phyloP scores from a whole-genome alignment of 495 filamentous ascomycete genomes.

The Podospora bellae-mahoneyi region DNA sequence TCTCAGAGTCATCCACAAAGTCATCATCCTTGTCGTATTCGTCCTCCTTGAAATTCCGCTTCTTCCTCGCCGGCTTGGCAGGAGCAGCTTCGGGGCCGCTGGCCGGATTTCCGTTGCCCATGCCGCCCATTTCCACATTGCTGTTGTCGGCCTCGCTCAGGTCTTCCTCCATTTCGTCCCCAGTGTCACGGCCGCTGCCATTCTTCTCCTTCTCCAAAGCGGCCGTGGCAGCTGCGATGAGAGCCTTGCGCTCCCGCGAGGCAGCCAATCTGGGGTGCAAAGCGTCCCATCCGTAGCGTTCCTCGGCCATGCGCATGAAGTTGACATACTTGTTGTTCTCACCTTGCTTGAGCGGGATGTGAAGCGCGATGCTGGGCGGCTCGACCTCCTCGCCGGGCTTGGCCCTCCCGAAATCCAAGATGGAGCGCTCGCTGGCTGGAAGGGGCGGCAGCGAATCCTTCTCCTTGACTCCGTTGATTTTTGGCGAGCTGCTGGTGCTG shows the following conservation, averaged over 20 bases:
- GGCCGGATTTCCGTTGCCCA: slow-evolving; percentile 22
- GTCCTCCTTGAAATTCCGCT: slow-evolving; percentile 85
- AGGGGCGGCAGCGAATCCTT: slow-evolving; percentile 38
- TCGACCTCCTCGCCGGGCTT: slow-evolving; percentile 47
- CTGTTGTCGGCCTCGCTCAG: slow-evolving; percentile 62
- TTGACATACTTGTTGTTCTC: slow-evolving; percentile 87
- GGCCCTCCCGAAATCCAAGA: slow-evolving; percentile 50
- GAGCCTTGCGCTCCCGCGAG: slow-evolving; percentile 71
- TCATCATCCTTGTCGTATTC: slow-evolving; percentile 96
- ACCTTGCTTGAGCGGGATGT: slow-evolving; percentile 68
- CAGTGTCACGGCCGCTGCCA: slow-evolving; percentile 68
- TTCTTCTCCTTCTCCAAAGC: slow-evolving; percentile 74
- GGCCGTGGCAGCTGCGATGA: slow-evolving; percentile 79
- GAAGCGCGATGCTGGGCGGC: slow-evolving; percentile 78
- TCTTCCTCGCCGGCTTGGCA: slow-evolving; percentile 62
- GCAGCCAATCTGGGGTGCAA: slow-evolving; percentile 87
- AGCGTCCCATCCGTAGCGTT: slow-evolving; percentile 90
- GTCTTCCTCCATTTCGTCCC: slow-evolving; percentile 71
- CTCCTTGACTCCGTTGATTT: slow-evolving; percentile 40
- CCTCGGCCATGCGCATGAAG: slow-evolving; percentile 89
- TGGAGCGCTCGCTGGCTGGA: slow-evolving; percentile 44
- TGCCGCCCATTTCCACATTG: slow-evolving; percentile 61
- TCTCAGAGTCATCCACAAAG: slow-evolving; percentile 94
- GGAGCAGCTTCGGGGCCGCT: slow-evolving; percentile 54
- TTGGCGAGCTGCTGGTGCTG: slow-evolving; percentile 42